Evolutionary conservation across 2,329 filamentous ascomycete genomes (phyloP), one percentile per base, ranked within the genome.

Genomic region (Coniochaeta ligniaria): DNA sequence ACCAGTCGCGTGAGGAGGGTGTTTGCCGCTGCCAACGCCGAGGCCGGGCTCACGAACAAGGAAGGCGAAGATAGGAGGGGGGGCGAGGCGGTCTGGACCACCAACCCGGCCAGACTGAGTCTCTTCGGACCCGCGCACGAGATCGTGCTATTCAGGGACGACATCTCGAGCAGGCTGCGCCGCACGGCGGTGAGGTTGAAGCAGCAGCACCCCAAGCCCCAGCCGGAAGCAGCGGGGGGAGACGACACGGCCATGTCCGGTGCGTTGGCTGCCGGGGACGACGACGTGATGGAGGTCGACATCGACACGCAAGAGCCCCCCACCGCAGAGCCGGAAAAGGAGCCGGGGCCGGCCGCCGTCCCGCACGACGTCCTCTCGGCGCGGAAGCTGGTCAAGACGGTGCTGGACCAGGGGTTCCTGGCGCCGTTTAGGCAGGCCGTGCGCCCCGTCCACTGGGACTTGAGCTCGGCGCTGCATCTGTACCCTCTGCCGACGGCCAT

Each of bases 361-460:
- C 73, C 79, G 16, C 75, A 82, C 62, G 83, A 86, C 63, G 69
- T 83, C 22, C 80, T 80, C 59, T 80, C 84, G 7, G 89, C 90
- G 8, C 84, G 89, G 61, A 90, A 91, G 66, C 82, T 98, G 1
- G 92, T 96, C 68, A 96, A 96, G 72, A 96, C 94, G 0, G 73
- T 99, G 11, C 82, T 99, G 8, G 93, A 96, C 66, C 95, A 99
- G 75, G 91, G 91, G 6, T 90, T 92, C 65, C 82, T 99, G 12
- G 87, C 90, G 0, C 95, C 95, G 0, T 99, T 98, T 73, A 87
- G 91, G 0, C 82, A 92, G n/a, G 76, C 85, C 0, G 81, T 85
- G 35, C 84, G 94, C 1, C 95, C 95, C 0, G 84, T 96, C 5
- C 85, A 96, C 65, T 98, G 95, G 95, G 94, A 97, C 73, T 91